A percentile compares a stretch with the other conserved stretches of the same genome.
phyloP scores from a whole-genome alignment of 768 basidiomycete genomes.

The Lentinula guzmanii region DNA sequence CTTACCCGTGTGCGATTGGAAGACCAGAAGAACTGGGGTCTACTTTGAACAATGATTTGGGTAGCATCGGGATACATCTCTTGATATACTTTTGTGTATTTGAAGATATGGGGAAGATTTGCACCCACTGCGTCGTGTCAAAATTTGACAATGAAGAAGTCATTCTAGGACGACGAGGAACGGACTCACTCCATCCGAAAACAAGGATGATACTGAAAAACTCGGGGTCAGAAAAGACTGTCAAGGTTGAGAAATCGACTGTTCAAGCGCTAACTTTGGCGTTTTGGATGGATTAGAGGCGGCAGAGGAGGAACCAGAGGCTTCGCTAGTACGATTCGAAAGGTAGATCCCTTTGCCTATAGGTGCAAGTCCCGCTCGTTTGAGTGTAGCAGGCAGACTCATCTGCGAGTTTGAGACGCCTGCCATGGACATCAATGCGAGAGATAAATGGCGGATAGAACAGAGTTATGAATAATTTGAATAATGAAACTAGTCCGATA shows the following conservation, averaged over 20 bases:
- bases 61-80: slow-evolving; percentile 37
- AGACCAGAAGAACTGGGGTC: slow-evolving; percentile 29
- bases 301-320: no score
- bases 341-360: no score
- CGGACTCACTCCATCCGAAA: slow-evolving; percentile 42
- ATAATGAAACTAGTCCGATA: no score
- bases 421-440: no score
- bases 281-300: background rate
- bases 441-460: no score
- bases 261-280: background rate
- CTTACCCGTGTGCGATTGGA: slow-evolving; percentile 24
- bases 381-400: no score
- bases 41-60: slow-evolving; percentile 32
- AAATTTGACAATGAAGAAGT: background rate
- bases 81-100: slow-evolving; percentile 35
- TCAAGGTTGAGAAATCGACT: no score
- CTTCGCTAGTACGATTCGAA: no score
- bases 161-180: background rate
- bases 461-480: no score
- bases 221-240: background rate
- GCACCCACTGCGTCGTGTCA: slow-evolving; percentile 34
- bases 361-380: no score
- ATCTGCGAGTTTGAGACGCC: no score
- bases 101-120: slow-evolving; percentile 35
- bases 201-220: slow-evolving; percentile 30